Evolutionary conservation across 1,284 basidiomycete genomes (phyloP), one percentile per base, ranked within the genome.

Genomic region (Apiotrichum siamense): DNA sequence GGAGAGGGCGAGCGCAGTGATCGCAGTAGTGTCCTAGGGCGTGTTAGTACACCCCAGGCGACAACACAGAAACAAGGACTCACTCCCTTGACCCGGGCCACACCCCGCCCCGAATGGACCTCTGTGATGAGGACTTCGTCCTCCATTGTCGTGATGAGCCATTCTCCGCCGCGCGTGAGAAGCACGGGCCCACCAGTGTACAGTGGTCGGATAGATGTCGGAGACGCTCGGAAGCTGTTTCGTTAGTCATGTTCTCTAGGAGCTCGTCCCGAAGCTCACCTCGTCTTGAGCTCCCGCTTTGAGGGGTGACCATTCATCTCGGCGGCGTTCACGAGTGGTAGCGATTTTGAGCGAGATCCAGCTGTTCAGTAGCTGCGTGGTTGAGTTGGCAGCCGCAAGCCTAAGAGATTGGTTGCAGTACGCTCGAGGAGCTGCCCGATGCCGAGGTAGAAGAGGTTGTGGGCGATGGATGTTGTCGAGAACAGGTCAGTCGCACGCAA

Each of bases 111-210:
- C 31, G 80, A 83, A 27, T 77, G 74, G 11, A 92, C 77, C 60
- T 94, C 84, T 11, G 91, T 94, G 44, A 94, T 75, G 18, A 94
- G 67, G 2, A 88, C 85, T 57, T 92, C 84, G 64, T 96, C 88
- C 45, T 83, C 84, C 44, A 97, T 82, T 55, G 90, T 91, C 29
- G 90, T 89, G 48, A 93, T 80, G 26, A 97, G 79, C 70, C 80
- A 83, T 43, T 77, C 76, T 39, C 88, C 92, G 78, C 97, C 89
- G 48, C 78, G 74, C 5, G 87, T 85, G 38, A 91, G 76, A 11
- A 88, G 82, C 32, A 92, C 84, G 7, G 89, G 86, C 25, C 93
- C 93, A 43, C 83, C 83, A 0, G 90, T 96, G 69, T 94, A 89
- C 47, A 96, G 76, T 5, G 93, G 91, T 31, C 65, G 57, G 37